Evolutionary conservation across 176 grass and related monocot genomes (phyloP), one percentile per base, ranked within the genome.

Genomic region (Triticum turgidum): DNA sequence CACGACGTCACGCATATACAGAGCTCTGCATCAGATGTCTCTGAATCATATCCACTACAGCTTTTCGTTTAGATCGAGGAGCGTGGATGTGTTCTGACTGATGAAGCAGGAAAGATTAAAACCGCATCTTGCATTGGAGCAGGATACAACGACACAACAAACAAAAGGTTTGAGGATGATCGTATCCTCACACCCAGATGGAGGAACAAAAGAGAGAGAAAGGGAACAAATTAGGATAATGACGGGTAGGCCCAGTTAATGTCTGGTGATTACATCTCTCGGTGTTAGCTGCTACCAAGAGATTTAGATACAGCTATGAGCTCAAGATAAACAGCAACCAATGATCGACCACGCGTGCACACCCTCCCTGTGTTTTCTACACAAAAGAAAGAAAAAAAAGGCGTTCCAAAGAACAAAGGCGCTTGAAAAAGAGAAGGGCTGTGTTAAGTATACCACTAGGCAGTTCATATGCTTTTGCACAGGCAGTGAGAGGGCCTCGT

Each of bases 271-370:
- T 15, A 44, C 41, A 11, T 44, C 41, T 38, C 29, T 30, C 29
- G 29, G 29, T 38, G 37, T 41, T 41, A 41, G 8, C 39, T 38
- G 39, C 39, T 2, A 14, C 6, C 45, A 54, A 32, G 45, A 32
- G 73, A 76, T 76, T 51, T 52, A 18, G 73, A 76, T 76, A 76
- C 73, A 76, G 25, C 25, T 54, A 32, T 4, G 45, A 33, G 73
- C 7, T 32, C 20, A 76, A 76, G 73, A 54, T 25, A 33, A 76
- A 76, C 14, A 30, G 25, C 73, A 76, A 20, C 45, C 73, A 54
- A 32, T 56, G 52, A 56, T 52, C 25, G 14, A 32, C 3, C 24
- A 51, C 14, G 39, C 20, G 69, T 61, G 58, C 58, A 22, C 21
- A 56, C 6, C 52, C 52, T 17, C 35, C 34, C 4, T 41, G 68